Percentiles rank a stretch among this genome's conserved stretches.
Conservation (phyloP, 176 grass and related monocot species). For the Chrysopogon serrulatus region DNA sequence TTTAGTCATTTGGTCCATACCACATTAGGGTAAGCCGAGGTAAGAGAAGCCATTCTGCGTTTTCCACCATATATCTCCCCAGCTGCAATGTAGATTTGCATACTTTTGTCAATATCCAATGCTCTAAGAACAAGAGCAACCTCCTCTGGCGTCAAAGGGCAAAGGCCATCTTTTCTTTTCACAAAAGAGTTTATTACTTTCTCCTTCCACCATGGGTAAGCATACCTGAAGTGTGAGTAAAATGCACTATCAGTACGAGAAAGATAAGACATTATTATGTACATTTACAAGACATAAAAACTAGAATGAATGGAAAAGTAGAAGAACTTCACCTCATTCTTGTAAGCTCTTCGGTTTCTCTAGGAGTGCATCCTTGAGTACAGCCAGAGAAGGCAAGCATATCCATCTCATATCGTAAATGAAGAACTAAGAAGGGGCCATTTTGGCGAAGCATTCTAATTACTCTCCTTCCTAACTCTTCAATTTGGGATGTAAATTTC, state of each 20-base stretch:
- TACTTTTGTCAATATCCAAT: constrained; percentile 62
- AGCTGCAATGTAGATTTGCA: constrained; percentile 92
- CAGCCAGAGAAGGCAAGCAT: constrained; percentile 99
- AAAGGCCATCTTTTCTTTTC: constrained; percentile 87
- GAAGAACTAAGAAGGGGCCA: constrained; percentile 91
- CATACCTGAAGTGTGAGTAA: constrained; percentile 57
- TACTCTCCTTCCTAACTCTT: constrained; percentile 71
- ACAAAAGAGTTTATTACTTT: constrained; percentile 85
- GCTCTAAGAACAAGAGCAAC: constrained; percentile 77
- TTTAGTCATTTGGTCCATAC: constrained; percentile 30
- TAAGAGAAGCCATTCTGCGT: constrained; percentile 72
- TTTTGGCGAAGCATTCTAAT: constrained; percentile 72
- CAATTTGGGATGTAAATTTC: constrained; percentile 81
- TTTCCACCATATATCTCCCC: constrained; percentile 87
- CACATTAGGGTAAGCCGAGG: constrained; percentile 79
- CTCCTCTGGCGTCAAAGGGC: constrained; percentile 91
- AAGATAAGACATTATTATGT: neutral
- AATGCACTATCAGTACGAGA: neutral
- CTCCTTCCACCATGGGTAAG: constrained; percentile 98
- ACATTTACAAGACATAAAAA: neutral
- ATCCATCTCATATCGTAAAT: constrained; percentile 97
- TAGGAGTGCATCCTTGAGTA: constrained; percentile 78
- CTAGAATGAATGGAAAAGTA: neutral
- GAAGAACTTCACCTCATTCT: constrained; percentile 62
- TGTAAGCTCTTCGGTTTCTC: constrained; percentile 74